These are phyloP conservation scores for Verbena officinalis DNA, from an alignment of 257 asterid genomes.

Conservation along the genomic window DNA sequence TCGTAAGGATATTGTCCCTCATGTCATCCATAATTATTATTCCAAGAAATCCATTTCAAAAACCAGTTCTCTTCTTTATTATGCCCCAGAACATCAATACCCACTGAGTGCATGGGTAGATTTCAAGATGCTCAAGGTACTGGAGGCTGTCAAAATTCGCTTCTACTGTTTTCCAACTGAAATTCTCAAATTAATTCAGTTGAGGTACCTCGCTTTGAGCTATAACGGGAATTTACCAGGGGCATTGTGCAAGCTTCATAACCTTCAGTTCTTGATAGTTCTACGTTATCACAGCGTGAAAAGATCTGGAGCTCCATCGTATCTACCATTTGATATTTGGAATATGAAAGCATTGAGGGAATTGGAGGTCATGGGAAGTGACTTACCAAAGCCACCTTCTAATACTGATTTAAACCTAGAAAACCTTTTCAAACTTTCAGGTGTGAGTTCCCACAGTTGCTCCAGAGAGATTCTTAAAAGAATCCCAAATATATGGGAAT, in stretches of 20 bases:
- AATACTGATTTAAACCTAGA: not conserved
- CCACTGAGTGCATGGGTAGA: not conserved
- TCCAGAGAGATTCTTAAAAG: not conserved
- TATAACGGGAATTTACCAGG: not conserved
- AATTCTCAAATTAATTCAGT: conserved; percentile 8
- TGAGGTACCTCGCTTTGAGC: conserved; percentile 30
- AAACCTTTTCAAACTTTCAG: conserved; percentile 19
- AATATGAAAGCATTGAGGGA: not conserved
- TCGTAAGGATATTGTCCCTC: not conserved
- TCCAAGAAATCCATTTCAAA: conserved; percentile 6
- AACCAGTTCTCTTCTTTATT: conserved; percentile 18
- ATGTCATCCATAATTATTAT: not conserved
- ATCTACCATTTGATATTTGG: conserved; percentile 25
- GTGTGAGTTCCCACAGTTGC: conserved; percentile 18
- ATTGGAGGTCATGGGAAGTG: conserved; percentile 17
- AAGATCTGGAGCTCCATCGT: not conserved
- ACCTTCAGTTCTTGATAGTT: conserved; percentile 23
- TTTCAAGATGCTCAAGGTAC: conserved; percentile 22
- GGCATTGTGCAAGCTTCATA: conserved; percentile 19
- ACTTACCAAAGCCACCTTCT: conserved; percentile 18
- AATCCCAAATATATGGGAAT: conserved; percentile 23
- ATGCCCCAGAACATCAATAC: not conserved
- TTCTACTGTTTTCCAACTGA: not conserved
- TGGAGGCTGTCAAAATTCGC: conserved; percentile 9
- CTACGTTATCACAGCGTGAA: not conserved